Conservation (phyloP, 139 green algal genomes). For the Volvox africanus region DNA sequence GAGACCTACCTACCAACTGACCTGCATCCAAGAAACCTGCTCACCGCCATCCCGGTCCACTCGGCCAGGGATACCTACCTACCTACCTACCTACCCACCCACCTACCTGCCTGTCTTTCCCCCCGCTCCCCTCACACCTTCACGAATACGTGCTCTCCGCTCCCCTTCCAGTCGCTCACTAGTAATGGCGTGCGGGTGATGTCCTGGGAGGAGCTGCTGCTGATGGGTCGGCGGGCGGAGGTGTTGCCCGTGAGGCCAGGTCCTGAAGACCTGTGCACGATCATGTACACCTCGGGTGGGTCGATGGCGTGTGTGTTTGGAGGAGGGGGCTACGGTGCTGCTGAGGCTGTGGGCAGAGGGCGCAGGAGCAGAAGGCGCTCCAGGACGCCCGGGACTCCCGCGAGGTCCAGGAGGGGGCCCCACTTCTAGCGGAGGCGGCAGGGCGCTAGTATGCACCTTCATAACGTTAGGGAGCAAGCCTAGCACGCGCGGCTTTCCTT, state of each 20-base stretch:
- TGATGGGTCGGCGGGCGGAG: constrained; percentile 54
- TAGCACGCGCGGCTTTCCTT: too few species aligned
- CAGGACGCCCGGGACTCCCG: too few species aligned
- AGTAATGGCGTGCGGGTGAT: constrained; percentile 56
- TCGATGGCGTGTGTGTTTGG: not conserved
- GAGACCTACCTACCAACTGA: not conserved
- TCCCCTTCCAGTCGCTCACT: constrained; percentile 43
- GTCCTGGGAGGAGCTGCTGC: constrained; percentile 71
- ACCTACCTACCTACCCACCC: not conserved
- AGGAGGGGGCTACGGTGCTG: not conserved
- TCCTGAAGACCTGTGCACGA: constrained; percentile 88
- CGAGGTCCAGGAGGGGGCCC: too few species aligned
- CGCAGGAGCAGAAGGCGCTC: too few species aligned
- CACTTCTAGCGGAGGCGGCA: too few species aligned
- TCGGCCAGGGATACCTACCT: not conserved
- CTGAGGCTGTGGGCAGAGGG: too few species aligned
- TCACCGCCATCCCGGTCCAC: not conserved
- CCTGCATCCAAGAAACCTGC: too few species aligned
- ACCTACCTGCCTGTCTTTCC: not conserved
- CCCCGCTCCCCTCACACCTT: not conserved
- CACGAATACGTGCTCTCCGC: not conserved
- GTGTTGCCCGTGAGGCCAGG: constrained; percentile 39
- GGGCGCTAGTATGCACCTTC: too few species aligned
- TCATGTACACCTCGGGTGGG: constrained; percentile 90
- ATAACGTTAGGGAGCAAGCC: too few species aligned